These are phyloP conservation scores for Fraxinus floribunda DNA, from an alignment of 305 asterid genomes.

Conservation along the genomic window DNA sequence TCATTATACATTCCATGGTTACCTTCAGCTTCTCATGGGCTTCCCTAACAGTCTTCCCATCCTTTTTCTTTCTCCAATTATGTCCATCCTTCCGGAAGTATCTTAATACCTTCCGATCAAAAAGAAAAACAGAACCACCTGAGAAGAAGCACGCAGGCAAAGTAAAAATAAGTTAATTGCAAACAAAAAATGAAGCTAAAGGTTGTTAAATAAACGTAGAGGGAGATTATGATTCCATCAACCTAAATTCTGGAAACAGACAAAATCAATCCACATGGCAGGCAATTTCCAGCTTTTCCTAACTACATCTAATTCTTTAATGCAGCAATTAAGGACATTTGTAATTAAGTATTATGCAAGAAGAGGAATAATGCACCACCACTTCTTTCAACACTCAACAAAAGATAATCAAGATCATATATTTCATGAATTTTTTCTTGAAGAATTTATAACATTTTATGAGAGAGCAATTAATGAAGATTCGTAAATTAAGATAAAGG, in stretches of 20 bases:
- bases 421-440: not conserved
- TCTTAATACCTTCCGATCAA: constrained; percentile 77
- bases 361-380: not conserved
- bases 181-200: not conserved
- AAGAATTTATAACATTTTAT: not conserved
- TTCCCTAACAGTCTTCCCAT: constrained; percentile 87
- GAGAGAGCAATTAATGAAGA: not conserved
- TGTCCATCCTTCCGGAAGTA: constrained; percentile 90
- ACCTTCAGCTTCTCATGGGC: constrained; percentile 92
- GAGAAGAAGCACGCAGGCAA: constrained; percentile 16
- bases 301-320: not conserved
- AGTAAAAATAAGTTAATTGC: not conserved
- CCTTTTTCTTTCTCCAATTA: constrained; percentile 88
- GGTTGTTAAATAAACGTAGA: not conserved
- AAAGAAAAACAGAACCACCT: constrained; percentile 93
- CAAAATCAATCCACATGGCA: constrained; percentile 10
- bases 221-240: not conserved
- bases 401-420: not conserved
- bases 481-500: not conserved
- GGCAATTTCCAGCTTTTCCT: constrained; percentile 6
- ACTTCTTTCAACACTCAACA: constrained; percentile 10
- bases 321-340: not conserved
- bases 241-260: not conserved
- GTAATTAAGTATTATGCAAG: not conserved
- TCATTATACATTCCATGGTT: constrained; percentile 18